Evolutionary conservation across 176 grass and related monocot genomes (phyloP).

Genomic region (Olyra latifolia): DNA sequence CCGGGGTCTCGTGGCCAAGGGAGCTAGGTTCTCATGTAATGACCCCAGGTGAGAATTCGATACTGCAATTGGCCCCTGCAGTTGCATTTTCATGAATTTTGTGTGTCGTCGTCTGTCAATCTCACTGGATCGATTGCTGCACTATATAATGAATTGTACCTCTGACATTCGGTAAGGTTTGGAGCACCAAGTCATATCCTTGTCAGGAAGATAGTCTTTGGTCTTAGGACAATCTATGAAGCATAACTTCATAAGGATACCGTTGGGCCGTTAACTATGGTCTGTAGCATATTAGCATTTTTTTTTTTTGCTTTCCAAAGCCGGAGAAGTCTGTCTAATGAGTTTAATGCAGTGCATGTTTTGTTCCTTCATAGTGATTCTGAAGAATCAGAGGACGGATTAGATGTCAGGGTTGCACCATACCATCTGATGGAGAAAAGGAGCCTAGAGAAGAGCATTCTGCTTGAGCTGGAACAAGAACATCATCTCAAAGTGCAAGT

Average conservation of each 20-base stretch:
- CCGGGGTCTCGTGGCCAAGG: not conserved
- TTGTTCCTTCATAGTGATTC: constrained; percentile 51
- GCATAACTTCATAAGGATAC: not conserved
- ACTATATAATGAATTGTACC: not conserved
- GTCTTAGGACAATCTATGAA: constrained; percentile 2
- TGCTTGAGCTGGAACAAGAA: constrained; percentile 71
- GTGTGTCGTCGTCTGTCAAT: not conserved
- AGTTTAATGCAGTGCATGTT: not conserved
- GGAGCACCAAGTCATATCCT: not conserved
- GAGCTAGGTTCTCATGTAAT: constrained; percentile 35
- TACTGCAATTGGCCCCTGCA: not conserved
- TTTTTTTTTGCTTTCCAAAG: not conserved
- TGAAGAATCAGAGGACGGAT: constrained; percentile 56
- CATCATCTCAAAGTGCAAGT: constrained; percentile 73
- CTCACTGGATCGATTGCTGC: not conserved
- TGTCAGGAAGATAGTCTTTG: not conserved
- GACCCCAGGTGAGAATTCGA: constrained; percentile 36
- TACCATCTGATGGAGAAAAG: constrained; percentile 70
- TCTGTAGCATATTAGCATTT: not conserved
- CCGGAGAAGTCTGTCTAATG: not conserved
- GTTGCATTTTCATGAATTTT: constrained; percentile 8
- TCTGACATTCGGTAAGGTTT: not conserved
- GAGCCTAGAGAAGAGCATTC: constrained; percentile 61
- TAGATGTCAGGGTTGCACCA: constrained; percentile 27
- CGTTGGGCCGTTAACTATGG: not conserved